Percentiles rank a stretch among this genome's conserved stretches.
Conservation (phyloP, 768 basidiomycete genomes). For the Mycena polygramma region DNA sequence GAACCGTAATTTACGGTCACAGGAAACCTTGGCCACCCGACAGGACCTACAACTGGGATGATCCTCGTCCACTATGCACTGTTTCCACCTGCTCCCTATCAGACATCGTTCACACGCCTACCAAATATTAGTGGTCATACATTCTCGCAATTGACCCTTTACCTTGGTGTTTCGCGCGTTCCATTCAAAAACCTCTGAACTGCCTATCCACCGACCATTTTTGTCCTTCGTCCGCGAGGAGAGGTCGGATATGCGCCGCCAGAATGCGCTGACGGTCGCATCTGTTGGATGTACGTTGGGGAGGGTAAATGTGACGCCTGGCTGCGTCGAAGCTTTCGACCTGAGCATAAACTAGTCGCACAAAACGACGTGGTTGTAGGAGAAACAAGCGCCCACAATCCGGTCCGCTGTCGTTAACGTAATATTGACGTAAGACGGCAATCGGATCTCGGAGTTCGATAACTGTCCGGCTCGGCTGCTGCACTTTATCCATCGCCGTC, state of each 20-base stretch:
- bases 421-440: no score
- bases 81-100: neutral
- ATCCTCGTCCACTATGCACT: neutral
- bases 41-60: neutral
- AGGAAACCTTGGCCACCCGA: neutral
- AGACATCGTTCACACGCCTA: neutral
- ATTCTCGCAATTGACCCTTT: no score
- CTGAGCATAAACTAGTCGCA: no score
- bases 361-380: no score
- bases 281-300: neutral
- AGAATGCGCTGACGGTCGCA: neutral
- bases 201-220: neutral
- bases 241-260: neutral
- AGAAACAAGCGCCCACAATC: no score
- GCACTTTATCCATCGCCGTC: no score
- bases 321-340: no score
- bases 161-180: neutral
- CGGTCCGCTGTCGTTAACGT: no score
- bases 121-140: no score
- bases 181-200: neutral
- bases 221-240: neutral
- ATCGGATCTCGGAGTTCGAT: no score
- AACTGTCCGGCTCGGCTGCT: no score
- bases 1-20: neutral
- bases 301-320: no score